These are phyloP conservation scores for Pholiota molesta DNA, from an alignment of 768 basidiomycete genomes.

Conservation along the genomic window DNA sequence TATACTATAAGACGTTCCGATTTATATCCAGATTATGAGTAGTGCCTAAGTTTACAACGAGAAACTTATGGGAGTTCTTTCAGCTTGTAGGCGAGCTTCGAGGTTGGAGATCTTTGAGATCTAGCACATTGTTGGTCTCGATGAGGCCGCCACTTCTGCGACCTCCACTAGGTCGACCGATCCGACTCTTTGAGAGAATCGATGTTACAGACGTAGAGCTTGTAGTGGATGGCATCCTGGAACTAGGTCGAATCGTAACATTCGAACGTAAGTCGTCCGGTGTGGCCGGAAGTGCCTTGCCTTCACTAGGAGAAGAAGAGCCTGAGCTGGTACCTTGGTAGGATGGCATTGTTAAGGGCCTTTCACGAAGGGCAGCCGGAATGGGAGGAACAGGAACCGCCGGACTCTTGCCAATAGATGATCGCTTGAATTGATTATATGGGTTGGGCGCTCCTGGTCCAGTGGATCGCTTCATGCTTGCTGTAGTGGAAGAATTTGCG, in stretches of 20 bases:
- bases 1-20: constrained; percentile 9
- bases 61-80: background rate
- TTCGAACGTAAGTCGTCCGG: constrained; percentile 40
- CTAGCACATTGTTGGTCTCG: constrained; percentile 20
- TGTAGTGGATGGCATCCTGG: constrained; percentile 42
- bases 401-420: constrained; percentile 53
- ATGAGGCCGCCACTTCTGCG: constrained; percentile 29
- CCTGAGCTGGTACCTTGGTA: constrained; percentile 28
- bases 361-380: constrained; percentile 33
- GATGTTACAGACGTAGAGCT: constrained; percentile 26
- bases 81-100: constrained; percentile 14
- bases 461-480: constrained; percentile 61
- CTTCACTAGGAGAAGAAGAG: constrained; percentile 31
- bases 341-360: constrained; percentile 38
- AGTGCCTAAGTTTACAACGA: background rate
- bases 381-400: constrained; percentile 39
- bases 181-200: constrained; percentile 51
- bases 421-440: constrained; percentile 53
- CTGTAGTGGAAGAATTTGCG: constrained; percentile 34
- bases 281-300: constrained; percentile 40
- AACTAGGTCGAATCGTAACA: constrained; percentile 48
- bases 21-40: constrained; percentile 14
- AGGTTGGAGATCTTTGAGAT: constrained; percentile 34
- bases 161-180: constrained; percentile 47
- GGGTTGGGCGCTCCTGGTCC: constrained; percentile 48